Evolutionary conservation across 1,284 basidiomycete species (phyloP).

Genomic region (Ganoderma sp.): DNA sequence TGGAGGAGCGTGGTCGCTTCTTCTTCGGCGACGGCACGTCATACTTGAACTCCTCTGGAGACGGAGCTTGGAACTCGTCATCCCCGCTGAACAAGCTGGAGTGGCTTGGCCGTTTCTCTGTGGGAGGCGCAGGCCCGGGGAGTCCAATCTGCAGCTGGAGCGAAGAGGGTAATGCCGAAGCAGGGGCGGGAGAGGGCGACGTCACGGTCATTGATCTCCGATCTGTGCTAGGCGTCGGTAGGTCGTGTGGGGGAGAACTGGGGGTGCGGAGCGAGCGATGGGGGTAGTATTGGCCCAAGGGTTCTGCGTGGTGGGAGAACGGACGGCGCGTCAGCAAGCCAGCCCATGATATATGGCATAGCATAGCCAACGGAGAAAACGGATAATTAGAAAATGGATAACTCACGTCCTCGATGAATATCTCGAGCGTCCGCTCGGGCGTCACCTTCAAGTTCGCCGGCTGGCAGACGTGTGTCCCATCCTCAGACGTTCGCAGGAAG

Average conservation of each 20-base stretch:
- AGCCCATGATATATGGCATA: background rate
- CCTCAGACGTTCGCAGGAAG: conserved; percentile 64
- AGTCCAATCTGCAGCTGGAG: conserved; percentile 9
- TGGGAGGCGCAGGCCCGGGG: background rate
- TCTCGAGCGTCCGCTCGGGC: conserved; percentile 40
- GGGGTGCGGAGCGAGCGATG: background rate
- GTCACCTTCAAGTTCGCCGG: conserved; percentile 44
- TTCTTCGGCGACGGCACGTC: conserved; percentile 11
- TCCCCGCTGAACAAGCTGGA: conserved; percentile 28
- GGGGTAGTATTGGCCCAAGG: conserved; percentile 2
- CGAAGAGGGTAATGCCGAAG: conserved; percentile 20
- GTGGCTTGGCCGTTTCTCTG: conserved; percentile 18
- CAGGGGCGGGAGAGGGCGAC: conserved; percentile 23
- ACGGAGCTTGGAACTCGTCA: conserved; percentile 16
- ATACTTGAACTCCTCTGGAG: conserved; percentile 15
- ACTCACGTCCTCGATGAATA: conserved; percentile 44
- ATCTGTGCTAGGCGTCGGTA: conserved; percentile 31
- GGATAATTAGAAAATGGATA: background rate
- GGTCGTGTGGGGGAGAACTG: conserved; percentile 22
- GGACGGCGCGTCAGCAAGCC: background rate
- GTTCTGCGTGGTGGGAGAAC: conserved; percentile 11
- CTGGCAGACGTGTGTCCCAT: conserved; percentile 42
- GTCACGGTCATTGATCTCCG: conserved; percentile 25
- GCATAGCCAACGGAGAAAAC: background rate
- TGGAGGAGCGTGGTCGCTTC: conserved; percentile 26